Base-by-base conservation (phyloP, 1,139 yeast genomes). In the Taphrina confusa region DNA sequence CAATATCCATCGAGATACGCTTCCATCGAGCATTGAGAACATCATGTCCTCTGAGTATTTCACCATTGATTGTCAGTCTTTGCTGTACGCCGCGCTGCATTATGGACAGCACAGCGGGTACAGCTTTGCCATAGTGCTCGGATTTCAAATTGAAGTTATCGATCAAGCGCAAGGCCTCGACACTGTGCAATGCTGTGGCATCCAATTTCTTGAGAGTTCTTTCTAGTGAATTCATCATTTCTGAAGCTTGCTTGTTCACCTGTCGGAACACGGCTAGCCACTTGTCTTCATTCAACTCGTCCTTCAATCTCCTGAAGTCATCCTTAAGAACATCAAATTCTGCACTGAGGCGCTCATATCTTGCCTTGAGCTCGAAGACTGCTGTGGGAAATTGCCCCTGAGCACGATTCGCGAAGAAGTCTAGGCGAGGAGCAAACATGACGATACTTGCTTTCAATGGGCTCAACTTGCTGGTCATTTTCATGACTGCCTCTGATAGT, bases 231-330 rank as follows among this genome's bases (percentile, higher is more conserved):
- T 30, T 39, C 54, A 56, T 45, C 60, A 56, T 56, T 23, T 56
- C 60, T 6, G 54, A 22, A 5, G 54, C 54, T 22, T 56, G 60
- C 33, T 39, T 47, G 34, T 47, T 37, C 34, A 47, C 60, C 12
- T 46, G 54, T 28, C 60, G 46, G 23, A 46, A 56, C 18, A 56
- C 60, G 8, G 54, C 60, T 39, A 46, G 18, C 60, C 60, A 56
- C 12, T 56, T 46, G 27, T 56, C 60, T 25, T 56, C 54, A 12
- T 34, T 51, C 37, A 56, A 23, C 33, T 56, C 60, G 39, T 56
- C 33, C 40, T 47, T 56, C 40, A 56, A 18, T 11, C 33, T 34
- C 5, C 22, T 33, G 20, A 36, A 46, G 8, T 37, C 47, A 4
- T 33, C 30, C 14, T n/a, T 33, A 4, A 56, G 40, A 12, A 16